Percentiles rank a stretch among this genome's conserved stretches.
Evolutionary conservation across 2,329 filamentous ascomycete species (phyloP).

Genomic region (Incumbomyces delicatus): DNA sequence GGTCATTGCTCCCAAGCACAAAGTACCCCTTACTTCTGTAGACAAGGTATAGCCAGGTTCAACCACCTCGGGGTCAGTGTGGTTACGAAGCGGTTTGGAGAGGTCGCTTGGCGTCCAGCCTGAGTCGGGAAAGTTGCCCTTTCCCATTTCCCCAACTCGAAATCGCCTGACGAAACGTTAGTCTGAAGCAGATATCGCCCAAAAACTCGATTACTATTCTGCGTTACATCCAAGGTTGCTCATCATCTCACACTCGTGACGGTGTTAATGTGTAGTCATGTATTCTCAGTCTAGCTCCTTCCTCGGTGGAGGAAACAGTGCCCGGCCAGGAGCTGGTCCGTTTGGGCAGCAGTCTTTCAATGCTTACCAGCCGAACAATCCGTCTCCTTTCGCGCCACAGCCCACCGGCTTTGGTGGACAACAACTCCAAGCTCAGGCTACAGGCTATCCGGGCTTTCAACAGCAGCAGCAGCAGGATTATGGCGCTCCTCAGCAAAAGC

Average conservation of each 20-base stretch:
- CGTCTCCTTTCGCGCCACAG: constrained; percentile 46
- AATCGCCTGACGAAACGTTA: not conserved
- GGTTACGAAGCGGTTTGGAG: no score
- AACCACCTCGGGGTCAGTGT: no score
- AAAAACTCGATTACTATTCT: not conserved
- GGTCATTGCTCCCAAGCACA: no score
- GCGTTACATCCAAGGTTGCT: constrained; percentile 4
- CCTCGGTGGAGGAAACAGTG: constrained; percentile 66
- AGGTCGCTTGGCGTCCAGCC: not conserved
- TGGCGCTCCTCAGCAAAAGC: constrained; percentile 44
- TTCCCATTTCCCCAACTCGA: not conserved
- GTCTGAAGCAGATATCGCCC: not conserved
- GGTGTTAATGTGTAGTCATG: constrained; percentile 46
- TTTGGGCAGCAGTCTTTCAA: constrained; percentile 45
- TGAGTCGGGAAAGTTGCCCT: not conserved
- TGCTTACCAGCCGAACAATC: constrained; percentile 44
- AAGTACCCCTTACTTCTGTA: no score
- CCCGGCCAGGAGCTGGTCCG: constrained; percentile 57
- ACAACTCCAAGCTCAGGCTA: constrained; percentile 56
- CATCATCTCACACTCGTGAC: constrained; percentile 20
- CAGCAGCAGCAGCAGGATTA: constrained; percentile 31
- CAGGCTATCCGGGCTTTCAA: constrained; percentile 48
- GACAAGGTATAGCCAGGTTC: no score
- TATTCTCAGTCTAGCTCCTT: constrained; percentile 84
- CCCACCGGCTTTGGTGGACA: constrained; percentile 44